Base-by-base conservation (phyloP, 2,329 filamentous ascomycete species). In the Xylaria sp. region DNA sequence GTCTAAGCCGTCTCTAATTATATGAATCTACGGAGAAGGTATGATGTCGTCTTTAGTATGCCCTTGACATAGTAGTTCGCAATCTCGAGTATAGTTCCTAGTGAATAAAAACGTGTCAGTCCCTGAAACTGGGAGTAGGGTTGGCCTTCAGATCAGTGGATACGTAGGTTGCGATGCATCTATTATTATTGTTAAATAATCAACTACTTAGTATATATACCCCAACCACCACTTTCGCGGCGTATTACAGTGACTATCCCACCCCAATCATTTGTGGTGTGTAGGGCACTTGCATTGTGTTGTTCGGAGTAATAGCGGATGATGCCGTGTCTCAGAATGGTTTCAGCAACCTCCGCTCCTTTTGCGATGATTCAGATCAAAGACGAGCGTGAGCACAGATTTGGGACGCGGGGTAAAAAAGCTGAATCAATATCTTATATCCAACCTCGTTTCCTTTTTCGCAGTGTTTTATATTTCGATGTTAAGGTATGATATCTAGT, bases 291-390 rank as follows among this genome's bases (percentile, higher is more conserved):
- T 35, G 32, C 16, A 16, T 6, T 44, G 40, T 47, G 12, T 35
- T 47, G 40, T 37, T 60, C 13, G 57, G 16, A 54, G 3, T 60
- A 35, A 16, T 40, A 35, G 50, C 61, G 64, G 27, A 60, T 58
- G 65, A 60, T n/a, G 48, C 25, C 21, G 48, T 60, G 71, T 73
- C 65, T 73, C 72, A 72, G 71, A 61, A 70, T 60, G 50, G 72
- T 73, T 73, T 73, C 72, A 73, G 61, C 32, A 37, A 27, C 42
- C 27, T 18, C 59, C 35, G 8, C 66, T 55, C 48, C 21, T 72
- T 75, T 74, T 74, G 57, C 48, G 25, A 13, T 68, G 51, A 29
- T 60, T 9, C 27, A 47, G 55, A 64, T 44, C 23, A 42, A 60
- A 27, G 21, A 23, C 6, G 42, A 44, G 18, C 12, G 37, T 61